Conservation (phyloP, 1,284 basidiomycete species). For the Quambalaria eucalypti region DNA sequence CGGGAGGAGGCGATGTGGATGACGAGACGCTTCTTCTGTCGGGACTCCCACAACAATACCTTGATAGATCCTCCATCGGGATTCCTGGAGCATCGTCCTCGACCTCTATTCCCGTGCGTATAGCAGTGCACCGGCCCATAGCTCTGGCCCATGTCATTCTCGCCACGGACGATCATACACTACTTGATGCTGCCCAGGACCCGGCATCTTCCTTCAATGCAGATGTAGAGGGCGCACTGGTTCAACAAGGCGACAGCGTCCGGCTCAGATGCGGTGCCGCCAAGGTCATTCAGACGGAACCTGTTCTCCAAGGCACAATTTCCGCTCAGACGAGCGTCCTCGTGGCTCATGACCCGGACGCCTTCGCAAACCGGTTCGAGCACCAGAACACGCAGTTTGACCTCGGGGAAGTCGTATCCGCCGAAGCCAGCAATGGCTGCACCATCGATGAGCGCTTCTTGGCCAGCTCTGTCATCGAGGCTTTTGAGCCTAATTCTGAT, state of each 20-base stretch:
- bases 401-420: conserved; percentile 10
- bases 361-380: conserved; percentile 8
- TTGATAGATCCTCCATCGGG: too few relatives aligned
- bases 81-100: not conserved
- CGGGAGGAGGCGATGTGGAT: too few relatives aligned
- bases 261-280: conserved; percentile 7
- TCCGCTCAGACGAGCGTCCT: conserved; percentile 16
- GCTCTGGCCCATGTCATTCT: not conserved
- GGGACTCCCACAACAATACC: too few relatives aligned
- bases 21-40: too few relatives aligned
- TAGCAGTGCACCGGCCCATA: not conserved
- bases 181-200: not conserved
- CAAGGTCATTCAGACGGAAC: conserved; percentile 32
- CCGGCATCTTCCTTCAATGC: not conserved
- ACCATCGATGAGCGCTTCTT: conserved; percentile 36
- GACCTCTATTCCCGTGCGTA: not conserved
- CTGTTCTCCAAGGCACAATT: conserved; percentile 33
- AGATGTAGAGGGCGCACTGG: conserved; percentile 3
- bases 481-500: conserved; percentile 9
- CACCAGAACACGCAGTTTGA: too few relatives aligned
- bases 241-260: conserved; percentile 20
- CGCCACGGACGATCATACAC: not conserved
- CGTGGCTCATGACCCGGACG: conserved; percentile 13
- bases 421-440: not conserved
- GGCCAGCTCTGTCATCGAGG: conserved; percentile 23